These are phyloP conservation scores for Ustilago sp. DNA, from an alignment of 1,284 basidiomycete genomes.

Conservation along the genomic window DNA sequence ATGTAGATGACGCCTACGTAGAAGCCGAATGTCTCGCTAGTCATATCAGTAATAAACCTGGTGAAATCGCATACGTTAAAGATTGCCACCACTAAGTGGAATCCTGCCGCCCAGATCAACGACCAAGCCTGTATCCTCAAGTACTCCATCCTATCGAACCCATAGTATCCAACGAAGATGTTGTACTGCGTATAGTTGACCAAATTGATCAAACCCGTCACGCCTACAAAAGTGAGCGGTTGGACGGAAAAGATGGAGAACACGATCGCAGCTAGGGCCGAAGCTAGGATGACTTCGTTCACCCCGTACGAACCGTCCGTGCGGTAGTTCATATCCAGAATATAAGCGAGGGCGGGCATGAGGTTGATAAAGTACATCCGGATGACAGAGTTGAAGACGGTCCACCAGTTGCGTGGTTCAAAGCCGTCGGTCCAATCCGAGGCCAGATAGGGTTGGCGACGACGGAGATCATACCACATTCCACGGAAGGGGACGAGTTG, in stretches of 20 bases:
- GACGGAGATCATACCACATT: conserved; percentile 81
- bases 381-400: conserved; percentile 51
- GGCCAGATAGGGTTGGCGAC: conserved; percentile 79
- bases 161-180: conserved; percentile 64
- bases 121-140: conserved; percentile 76
- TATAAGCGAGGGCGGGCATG: conserved; percentile 90
- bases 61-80: conserved; percentile 75
- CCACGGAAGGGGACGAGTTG: conserved; percentile 75
- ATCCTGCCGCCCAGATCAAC: conserved; percentile 90
- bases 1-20: conserved; percentile 69
- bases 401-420: conserved; percentile 55
- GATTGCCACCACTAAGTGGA: conserved; percentile 87
- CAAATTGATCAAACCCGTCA: conserved; percentile 78
- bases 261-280: conserved; percentile 84
- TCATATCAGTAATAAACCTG: conserved; percentile 76
- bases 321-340: conserved; percentile 86
- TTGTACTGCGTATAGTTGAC: conserved; percentile 68
- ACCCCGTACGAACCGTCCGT: conserved; percentile 90
- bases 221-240: conserved; percentile 91
- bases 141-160: conserved; percentile 57
- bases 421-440: conserved; percentile 63
- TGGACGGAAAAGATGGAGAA: conserved; percentile 91
- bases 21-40: conserved; percentile 93
- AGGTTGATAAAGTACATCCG: conserved; percentile 72
- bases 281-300: conserved; percentile 77